These are phyloP conservation scores for Colletotrichum scovillei DNA, from an alignment of 2,329 filamentous ascomycete species.

Conservation along the genomic window DNA sequence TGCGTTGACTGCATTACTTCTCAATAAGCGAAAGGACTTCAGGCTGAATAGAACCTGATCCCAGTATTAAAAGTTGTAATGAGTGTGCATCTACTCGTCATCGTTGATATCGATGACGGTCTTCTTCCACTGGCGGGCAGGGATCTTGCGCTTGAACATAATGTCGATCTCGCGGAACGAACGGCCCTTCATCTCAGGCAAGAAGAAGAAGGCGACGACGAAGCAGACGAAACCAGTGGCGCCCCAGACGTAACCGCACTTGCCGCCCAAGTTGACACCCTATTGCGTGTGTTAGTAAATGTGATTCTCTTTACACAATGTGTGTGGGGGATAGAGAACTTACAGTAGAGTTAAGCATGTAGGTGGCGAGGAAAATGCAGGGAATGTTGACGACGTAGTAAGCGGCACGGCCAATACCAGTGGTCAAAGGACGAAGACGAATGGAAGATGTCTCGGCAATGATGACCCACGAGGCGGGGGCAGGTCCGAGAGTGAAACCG, in stretches of 20 bases:
- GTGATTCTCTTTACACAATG: background rate
- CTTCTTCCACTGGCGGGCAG: conserved; percentile 66
- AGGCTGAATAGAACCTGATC: background rate
- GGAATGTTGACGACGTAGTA: conserved; percentile 76
- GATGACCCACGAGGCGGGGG: conserved; percentile 74
- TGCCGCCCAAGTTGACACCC: conserved; percentile 60
- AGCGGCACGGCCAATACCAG: conserved; percentile 70
- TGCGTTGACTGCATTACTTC: background rate
- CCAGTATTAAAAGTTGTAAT: background rate
- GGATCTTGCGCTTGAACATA: conserved; percentile 64
- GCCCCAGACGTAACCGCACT: conserved; percentile 70
- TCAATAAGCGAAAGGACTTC: background rate
- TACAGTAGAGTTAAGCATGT: conserved; percentile 69
- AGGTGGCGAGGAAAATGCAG: conserved; percentile 71
- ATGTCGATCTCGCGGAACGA: conserved; percentile 73
- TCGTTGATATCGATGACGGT: conserved; percentile 68
- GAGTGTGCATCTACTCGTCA: conserved; percentile 63
- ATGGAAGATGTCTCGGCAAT: conserved; percentile 75
- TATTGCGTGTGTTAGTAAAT: conserved; percentile 42
- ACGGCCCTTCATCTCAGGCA: conserved; percentile 68
- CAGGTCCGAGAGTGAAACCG: conserved; percentile 71
- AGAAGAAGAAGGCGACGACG: conserved; percentile 56
- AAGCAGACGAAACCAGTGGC: conserved; percentile 67
- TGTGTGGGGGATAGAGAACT: conserved; percentile 33
- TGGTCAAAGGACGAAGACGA: conserved; percentile 73